Percentiles rank a stretch among this genome's conserved stretches.
Conservation (phyloP, 1,284 basidiomycete genomes). For the Neonothopanus nambi region DNA sequence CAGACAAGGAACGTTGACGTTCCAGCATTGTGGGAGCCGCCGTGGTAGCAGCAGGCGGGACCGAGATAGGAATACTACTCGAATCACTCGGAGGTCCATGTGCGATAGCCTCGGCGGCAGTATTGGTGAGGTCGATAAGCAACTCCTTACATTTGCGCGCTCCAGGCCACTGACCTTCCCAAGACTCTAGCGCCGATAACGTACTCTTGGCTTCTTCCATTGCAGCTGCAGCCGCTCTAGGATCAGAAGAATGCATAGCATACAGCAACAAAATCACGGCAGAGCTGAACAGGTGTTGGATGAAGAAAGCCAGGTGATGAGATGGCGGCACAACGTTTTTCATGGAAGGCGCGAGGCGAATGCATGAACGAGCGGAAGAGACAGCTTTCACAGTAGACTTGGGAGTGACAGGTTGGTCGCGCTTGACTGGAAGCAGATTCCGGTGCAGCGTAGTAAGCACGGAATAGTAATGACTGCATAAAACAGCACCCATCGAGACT, state of each 20-base stretch:
- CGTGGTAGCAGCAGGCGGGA: constrained; percentile 32
- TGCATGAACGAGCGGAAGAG: constrained; percentile 76
- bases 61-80: constrained; percentile 20
- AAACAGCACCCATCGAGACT: constrained; percentile 83
- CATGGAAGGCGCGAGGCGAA: constrained; percentile 83
- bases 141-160: constrained; percentile 84
- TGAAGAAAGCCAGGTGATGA: constrained; percentile 89
- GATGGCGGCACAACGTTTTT: constrained; percentile 83
- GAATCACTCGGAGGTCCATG: constrained; percentile 32
- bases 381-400: constrained; percentile 78
- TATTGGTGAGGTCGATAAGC: constrained; percentile 65
- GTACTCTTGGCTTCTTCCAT: constrained; percentile 83
- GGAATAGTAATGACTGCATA: constrained; percentile 89
- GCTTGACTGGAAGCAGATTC: constrained; percentile 78
- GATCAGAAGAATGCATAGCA: constrained; percentile 81
- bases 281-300: constrained; percentile 89
- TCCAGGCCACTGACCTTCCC: constrained; percentile 89
- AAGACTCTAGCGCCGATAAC: constrained; percentile 69
- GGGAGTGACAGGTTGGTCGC: constrained; percentile 62
- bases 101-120: constrained; percentile 65
- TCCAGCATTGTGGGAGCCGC: constrained; percentile 38
- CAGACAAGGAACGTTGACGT: constrained; percentile 54
- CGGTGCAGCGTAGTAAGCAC: constrained; percentile 87
- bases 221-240: constrained; percentile 65
- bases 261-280: constrained; percentile 86